Evolutionary conservation across 192 early-diverging fungal genomes (phyloP).

Genomic region (Podila horticola): DNA sequence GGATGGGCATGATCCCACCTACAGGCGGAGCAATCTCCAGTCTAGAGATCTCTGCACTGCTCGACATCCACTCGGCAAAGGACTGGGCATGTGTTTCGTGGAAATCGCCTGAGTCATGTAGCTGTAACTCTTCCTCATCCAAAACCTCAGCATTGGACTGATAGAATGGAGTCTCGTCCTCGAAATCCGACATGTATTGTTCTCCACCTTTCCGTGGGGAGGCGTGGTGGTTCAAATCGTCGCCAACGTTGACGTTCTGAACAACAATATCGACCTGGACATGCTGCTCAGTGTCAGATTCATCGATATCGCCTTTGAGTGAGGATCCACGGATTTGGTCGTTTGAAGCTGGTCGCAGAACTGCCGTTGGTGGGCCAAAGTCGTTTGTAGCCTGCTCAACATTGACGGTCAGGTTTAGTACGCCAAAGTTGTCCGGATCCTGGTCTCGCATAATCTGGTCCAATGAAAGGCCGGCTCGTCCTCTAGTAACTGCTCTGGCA

Average conservation of each 20-base stretch:
- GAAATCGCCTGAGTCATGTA: constrained; percentile 29
- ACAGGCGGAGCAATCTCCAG: constrained; percentile 38
- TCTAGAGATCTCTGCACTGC: constrained; percentile 47
- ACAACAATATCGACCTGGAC: constrained; percentile 46
- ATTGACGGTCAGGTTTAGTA: neutral
- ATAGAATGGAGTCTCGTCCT: constrained; percentile 21
- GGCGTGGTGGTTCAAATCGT: constrained; percentile 2
- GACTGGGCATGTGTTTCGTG: constrained; percentile 41
- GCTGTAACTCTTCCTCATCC: constrained; percentile 29
- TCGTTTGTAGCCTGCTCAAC: neutral
- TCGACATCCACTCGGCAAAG: constrained; percentile 53
- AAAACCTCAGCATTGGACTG: constrained; percentile 17
- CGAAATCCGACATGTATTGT: constrained; percentile 4
- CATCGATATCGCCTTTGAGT: neutral
- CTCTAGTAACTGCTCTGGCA: constrained; percentile 25
- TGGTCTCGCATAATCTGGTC: constrained; percentile 24
- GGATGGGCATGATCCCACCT: neutral
- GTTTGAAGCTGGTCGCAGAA: neutral
- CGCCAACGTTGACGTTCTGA: constrained; percentile 28
- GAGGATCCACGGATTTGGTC: neutral
- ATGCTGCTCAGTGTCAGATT: constrained; percentile 4
- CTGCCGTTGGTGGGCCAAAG: neutral
- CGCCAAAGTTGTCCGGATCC: neutral
- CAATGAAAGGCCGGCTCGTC: constrained; percentile 14
- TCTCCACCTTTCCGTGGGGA: neutral